Evolutionary conservation across 2,329 filamentous ascomycete species (phyloP).

Genomic region (Fusarium avenaceum): DNA sequence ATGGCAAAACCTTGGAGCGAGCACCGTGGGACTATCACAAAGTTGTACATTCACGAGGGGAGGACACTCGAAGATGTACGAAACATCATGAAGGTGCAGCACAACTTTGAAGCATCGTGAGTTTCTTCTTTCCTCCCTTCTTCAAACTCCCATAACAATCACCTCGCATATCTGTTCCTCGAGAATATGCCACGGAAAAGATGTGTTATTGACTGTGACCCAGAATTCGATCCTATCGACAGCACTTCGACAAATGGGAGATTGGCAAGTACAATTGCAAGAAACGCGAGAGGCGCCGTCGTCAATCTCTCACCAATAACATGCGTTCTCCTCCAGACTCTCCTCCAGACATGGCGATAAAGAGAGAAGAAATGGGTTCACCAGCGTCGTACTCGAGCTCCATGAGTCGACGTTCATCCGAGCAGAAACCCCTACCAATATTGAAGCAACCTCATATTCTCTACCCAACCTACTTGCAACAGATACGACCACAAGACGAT

Average conservation of each 20-base stretch:
- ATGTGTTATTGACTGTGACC: slow-evolving; percentile 9
- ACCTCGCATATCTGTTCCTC: neutral
- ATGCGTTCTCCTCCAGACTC: slow-evolving; percentile 38
- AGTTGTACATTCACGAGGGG: slow-evolving; percentile 58
- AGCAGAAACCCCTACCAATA: slow-evolving; percentile 38
- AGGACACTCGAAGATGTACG: slow-evolving; percentile 59
- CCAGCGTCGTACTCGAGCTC: slow-evolving; percentile 31
- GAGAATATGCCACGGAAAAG: neutral
- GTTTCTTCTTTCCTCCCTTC: slow-evolving; percentile 30
- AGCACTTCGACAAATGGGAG: slow-evolving; percentile 62
- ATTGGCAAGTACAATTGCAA: slow-evolving; percentile 63
- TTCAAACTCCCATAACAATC: neutral
- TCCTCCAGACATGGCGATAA: slow-evolving; percentile 16
- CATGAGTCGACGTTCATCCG: slow-evolving; percentile 30
- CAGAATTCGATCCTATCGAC: slow-evolving; percentile 62
- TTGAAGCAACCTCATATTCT: slow-evolving; percentile 13
- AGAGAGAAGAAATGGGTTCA: slow-evolving; percentile 7
- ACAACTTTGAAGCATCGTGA: slow-evolving; percentile 60
- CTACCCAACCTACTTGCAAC: slow-evolving; percentile 17
- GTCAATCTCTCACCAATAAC: slow-evolving; percentile 14
- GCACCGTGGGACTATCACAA: slow-evolving; percentile 54
- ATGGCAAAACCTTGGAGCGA: slow-evolving; percentile 63
- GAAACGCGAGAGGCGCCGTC: slow-evolving; percentile 45
- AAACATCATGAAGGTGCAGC: slow-evolving; percentile 55
- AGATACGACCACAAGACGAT: neutral